Conservation (phyloP, 306 rosid genomes). For the Rosa chinensis region DNA sequence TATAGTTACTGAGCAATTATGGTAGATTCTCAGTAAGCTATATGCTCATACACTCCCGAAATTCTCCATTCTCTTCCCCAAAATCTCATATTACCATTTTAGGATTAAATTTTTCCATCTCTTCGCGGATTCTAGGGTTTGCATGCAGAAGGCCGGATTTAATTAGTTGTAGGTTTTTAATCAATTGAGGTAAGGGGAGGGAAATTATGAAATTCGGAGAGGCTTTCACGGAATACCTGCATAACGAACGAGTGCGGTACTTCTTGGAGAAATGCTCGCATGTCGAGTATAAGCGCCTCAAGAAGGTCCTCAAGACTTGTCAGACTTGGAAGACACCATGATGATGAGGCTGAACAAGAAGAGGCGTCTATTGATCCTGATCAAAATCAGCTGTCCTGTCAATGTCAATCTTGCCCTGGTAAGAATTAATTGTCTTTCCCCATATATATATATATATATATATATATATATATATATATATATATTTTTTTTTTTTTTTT, state of each 20-base stretch:
- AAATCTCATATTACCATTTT: no score
- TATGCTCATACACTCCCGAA: no score
- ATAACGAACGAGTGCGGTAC: constrained; percentile 49
- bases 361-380: constrained; percentile 5
- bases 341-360: constrained; percentile 18
- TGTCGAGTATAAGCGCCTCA: constrained; percentile 68
- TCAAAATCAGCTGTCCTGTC: constrained; percentile 36
- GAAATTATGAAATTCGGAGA: constrained; percentile 72
- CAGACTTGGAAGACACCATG: constrained; percentile 28
- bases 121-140: no score
- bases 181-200: not conserved
- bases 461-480: no score
- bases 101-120: no score
- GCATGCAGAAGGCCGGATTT: no score
- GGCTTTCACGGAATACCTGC: constrained; percentile 59
- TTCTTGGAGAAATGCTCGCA: constrained; percentile 60
- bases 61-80: no score
- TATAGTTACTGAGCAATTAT: no score
- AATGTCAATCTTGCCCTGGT: constrained; percentile 72
- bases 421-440: constrained; percentile 14
- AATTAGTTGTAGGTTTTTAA: no score
- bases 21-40: no score
- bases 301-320: constrained; percentile 81
- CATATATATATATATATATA: not conserved
- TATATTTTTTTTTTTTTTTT: no score